Base-by-base conservation (phyloP, 2,329 filamentous ascomycete genomes). In the Penicillium sp. region DNA sequence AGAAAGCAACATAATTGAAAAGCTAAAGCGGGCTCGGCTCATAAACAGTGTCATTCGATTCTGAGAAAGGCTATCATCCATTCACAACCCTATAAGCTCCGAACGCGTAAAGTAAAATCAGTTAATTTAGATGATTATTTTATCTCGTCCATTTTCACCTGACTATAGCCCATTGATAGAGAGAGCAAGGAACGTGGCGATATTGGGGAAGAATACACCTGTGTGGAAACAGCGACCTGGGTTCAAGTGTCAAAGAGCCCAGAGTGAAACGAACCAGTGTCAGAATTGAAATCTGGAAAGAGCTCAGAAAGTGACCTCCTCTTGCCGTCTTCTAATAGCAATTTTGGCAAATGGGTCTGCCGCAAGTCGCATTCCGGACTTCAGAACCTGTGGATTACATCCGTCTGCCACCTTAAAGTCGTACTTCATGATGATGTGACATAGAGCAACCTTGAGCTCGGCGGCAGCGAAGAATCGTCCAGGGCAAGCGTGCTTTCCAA, bases 381-480 rank as follows among this genome's bases (percentile, higher is more conserved):
- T 45, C n/a, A 35, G 2, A 6, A 37, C 24, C 13, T 29, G 15
- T 19, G 43, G 43, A 1, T 19, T 28, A 21, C 43, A 45, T 9
- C 43, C 43, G 1, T 45, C 43, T 29, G 43, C 43, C 24, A 45
- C 24, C n/a, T 28, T 26, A 7, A 45, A 43, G 17, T 48, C 38
- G n/a, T 48, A 48, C 17, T 48, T 48, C 24, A 48, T 60, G 1
- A 80, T 56, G 13, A 80, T 57, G 43, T 77, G 71, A 1, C 74
- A 68, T 32, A 79, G 56, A 12, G 79, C 67, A 59, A 81, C 75
- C 61, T 81, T 81, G 9, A 78, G 64, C 59, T 79, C 77, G 46
- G 77, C 71, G 0, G 75, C 72, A 0, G 77, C 77, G 49, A 80
- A 80, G 66, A 81, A 81, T 0, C 78, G 70, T 0, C 78, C 78